Base-by-base conservation (phyloP, 352 stramenopile genomes). In the Phytophthora pistaciae region DNA sequence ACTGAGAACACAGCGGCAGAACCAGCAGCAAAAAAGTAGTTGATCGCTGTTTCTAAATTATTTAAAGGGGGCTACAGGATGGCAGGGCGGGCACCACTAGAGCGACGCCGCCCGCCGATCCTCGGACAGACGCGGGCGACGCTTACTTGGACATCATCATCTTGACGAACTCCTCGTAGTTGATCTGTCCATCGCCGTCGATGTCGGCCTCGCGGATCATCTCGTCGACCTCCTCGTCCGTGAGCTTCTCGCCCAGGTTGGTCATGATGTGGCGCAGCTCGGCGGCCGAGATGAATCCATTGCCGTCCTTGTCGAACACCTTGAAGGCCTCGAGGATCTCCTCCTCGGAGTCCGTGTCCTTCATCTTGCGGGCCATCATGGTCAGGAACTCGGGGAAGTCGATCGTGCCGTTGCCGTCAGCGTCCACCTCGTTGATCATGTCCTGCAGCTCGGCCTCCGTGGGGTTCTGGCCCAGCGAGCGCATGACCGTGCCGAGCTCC, bases 381-480 rank as follows among this genome's bases (percentile, higher is more conserved):
- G 98, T 99, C 53, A 99, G 85, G 87, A 99, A 99, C 89, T 99
- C 98, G 8, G 98, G 95, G 86, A 99, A 99, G 88, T 99, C 98
- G 78, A 99, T 99, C 72, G 98, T 99, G 76, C 98, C 97, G 84
- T 99, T 99, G 74, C 97, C 97, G 85, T 99, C 98, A 61, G 98
- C 97, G 84, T 99, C 98, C 29, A 99, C 97, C 75, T 99, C 98
- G 81, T 99, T 99, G 85, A 99, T 99, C 97, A 99, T 99, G 91
- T 99, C 97, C 78, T 97, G 91, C 53, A 99, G 88, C 77, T 99
- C 98, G 8, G 95, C 94, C 81, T 99, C 97, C 52, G 97, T 99
- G 40, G 97, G 97, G 91, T 99, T 99, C 89, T 99, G 97, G 84
- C 97, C 97, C 63, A 99, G 87, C 62, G 97, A 99, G 78, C 97